Conservation (phyloP, 345 rosid genomes). For the Citrus cavaleriei region DNA sequence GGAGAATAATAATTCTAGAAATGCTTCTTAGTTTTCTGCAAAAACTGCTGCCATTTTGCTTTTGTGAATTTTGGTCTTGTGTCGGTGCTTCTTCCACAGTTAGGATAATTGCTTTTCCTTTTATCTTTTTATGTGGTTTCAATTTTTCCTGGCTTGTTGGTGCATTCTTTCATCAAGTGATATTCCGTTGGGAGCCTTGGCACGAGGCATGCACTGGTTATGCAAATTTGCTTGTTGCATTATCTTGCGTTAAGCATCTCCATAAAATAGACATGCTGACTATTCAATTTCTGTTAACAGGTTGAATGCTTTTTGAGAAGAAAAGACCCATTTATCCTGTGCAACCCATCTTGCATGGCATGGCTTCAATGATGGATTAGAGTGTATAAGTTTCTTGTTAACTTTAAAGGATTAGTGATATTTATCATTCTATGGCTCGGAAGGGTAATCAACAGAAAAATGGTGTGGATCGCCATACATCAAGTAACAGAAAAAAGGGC, state of each 20-base stretch:
- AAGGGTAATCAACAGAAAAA: constrained; percentile 77
- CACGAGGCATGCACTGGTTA: not conserved
- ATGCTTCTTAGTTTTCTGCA: not conserved
- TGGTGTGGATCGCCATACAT: constrained; percentile 52
- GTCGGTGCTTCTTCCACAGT: not conserved
- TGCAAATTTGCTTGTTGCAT: not conserved
- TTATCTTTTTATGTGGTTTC: not conserved
- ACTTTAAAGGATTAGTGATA: not conserved
- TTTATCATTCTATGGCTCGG: constrained; percentile 61
- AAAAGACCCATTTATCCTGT: not conserved
- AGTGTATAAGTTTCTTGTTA: constrained; percentile 20
- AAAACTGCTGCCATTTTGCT: not conserved
- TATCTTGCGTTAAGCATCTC: not conserved
- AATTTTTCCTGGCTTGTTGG: not conserved
- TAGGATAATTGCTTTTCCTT: not conserved
- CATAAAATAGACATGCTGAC: not conserved
- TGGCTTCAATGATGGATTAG: not conserved
- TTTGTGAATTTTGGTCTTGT: not conserved
- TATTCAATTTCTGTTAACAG: not conserved
- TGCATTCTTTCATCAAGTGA: not conserved
- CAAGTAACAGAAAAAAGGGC: constrained; percentile 47
- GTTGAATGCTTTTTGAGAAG: not conserved
- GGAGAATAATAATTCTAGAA: not conserved
- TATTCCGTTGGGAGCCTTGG: not conserved
- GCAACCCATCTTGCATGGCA: not conserved